Evolutionary conservation across 805 yeast species (phyloP).

Genomic region (Henningerozyma blattae): DNA sequence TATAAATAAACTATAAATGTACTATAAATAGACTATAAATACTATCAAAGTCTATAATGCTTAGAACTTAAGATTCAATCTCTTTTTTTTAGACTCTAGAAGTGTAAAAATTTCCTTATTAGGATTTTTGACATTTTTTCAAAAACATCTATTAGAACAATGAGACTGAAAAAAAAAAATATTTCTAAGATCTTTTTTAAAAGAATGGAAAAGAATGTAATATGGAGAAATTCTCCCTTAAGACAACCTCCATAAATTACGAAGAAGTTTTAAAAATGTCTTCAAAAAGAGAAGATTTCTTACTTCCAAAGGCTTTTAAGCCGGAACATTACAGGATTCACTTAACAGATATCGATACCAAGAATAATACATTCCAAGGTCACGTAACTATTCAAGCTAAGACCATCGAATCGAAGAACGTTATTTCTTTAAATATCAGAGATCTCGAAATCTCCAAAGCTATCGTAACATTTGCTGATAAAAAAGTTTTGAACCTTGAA

Average conservation of each 20-base stretch:
- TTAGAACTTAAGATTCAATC: no score
- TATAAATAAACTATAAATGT: no score
- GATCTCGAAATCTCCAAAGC: slow-evolving; percentile 29
- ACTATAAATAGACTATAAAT: no score
- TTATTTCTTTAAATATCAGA: slow-evolving; percentile 51
- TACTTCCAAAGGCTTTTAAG: slow-evolving; percentile 3
- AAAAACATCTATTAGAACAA: no score
- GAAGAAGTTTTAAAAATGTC: slow-evolving; percentile 1
- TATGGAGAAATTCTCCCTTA: background rate
- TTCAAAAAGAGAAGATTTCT: slow-evolving; percentile 1
- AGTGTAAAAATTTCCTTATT: no score
- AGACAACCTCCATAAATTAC: background rate
- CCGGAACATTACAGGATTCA: slow-evolving; percentile 4
- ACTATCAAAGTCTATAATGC: no score
- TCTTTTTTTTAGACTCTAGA: no score
- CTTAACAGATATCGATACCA: slow-evolving; percentile 1
- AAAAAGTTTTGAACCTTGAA: background rate
- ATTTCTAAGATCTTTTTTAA: no score
- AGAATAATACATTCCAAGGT: slow-evolving; percentile 2
- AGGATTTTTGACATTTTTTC: no score
- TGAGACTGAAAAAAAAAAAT: no score
- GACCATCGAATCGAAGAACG: slow-evolving; percentile 34
- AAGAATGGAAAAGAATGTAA: no score
- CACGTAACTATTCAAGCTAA: slow-evolving; percentile 1
- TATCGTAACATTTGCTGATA: background rate